phyloP scores from a whole-genome alignment of 768 basidiomycete genomes.

The Holtermanniella nyarrowii region DNA sequence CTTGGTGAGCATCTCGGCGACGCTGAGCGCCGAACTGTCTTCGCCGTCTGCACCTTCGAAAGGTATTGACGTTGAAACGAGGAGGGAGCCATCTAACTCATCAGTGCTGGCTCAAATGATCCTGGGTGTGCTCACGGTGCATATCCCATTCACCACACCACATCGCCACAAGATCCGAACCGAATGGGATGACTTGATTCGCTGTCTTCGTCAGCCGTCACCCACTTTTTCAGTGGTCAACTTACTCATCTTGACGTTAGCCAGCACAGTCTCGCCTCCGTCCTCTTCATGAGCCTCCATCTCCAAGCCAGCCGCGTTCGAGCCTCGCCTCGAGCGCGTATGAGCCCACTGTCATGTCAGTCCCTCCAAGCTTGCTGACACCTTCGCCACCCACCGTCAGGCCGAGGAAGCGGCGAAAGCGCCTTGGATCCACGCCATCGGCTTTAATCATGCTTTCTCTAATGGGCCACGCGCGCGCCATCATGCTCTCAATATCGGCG shows the following conservation, averaged over 20 bases:
- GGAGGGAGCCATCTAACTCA: conserved; percentile 28
- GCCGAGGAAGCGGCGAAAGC: conserved; percentile 30
- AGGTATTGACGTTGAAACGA: conserved; percentile 34
- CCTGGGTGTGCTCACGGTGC: too few species aligned
- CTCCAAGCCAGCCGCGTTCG: conserved; percentile 28
- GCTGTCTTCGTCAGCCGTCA: conserved; percentile 10
- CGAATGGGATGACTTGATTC: conserved; percentile 31
- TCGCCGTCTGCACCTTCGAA: conserved; percentile 38
- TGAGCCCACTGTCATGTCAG: conserved; percentile 23
- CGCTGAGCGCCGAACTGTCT: conserved; percentile 32
- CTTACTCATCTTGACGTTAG: conserved; percentile 33
- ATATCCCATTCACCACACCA: conserved; percentile 40
- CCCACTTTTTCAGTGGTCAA: not conserved
- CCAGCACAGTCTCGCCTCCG: conserved; percentile 30
- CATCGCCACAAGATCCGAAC: conserved; percentile 31
- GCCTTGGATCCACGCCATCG: conserved; percentile 21
- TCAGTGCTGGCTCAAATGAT: not conserved
- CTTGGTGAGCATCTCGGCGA: conserved; percentile 35
- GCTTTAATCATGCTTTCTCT: conserved; percentile 30
- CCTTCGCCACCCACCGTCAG: conserved; percentile 26
- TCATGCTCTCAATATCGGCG: conserved; percentile 26
- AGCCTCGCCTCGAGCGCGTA: conserved; percentile 20
- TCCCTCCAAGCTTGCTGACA: not conserved
- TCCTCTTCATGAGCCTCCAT: conserved; percentile 24
- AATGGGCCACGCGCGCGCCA: conserved; percentile 28